Base-by-base conservation (phyloP, 768 basidiomycete species). In the Amanita phalloides region DNA sequence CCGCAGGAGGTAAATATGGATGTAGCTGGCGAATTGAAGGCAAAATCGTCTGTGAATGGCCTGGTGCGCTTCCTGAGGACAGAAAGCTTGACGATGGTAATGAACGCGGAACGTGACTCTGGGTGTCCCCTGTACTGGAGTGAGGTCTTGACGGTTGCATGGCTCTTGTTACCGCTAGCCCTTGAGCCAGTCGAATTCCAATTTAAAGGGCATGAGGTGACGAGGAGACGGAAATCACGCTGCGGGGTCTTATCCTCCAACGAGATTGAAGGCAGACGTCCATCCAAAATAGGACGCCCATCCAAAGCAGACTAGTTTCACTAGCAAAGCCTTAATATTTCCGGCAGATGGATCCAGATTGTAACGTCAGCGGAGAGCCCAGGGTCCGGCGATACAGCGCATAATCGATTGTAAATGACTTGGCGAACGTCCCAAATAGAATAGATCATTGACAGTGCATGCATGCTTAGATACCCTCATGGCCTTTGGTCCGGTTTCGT, bases 21-120 rank as follows among this genome's bases (percentile, higher is more conserved):
- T 84, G 81, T 21, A 86, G 69, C 32, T 82, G 77, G 47, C 78
- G 79, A 59, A 87, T 86, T 46, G 84, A 79, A 3, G 84, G 84
- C 25, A 86, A 70, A 45, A 70, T 69, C 2, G 68, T 68, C 35
- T 67, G 68, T 28, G 51, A 45, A 51, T 55, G 64, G 59, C 43
- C 59, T 54, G 45, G 57, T 53, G 45, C 58, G 56, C 14, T 55
- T 53, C 26, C 60, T 39, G 60, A 55, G 36, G 64, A 53, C 32
- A 60, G 58, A 48, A 54, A 55, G 53, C 58, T 60, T 46, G 60
- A 57, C 1, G 57, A 56, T 10, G 49, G 45, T 26, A 45, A 30
- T 7, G 48, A 50, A 25, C 39, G 58, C 10, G 45, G 55, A 45
- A 51, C 44, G 35, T 32, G 30, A 55, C 54, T 58, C 48, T 61